Percentiles rank a stretch among this genome's conserved stretches.
These are phyloP conservation scores for Trichoderma endophyticum DNA, from an alignment of 2,329 filamentous ascomycete genomes.

Conservation along the genomic window DNA sequence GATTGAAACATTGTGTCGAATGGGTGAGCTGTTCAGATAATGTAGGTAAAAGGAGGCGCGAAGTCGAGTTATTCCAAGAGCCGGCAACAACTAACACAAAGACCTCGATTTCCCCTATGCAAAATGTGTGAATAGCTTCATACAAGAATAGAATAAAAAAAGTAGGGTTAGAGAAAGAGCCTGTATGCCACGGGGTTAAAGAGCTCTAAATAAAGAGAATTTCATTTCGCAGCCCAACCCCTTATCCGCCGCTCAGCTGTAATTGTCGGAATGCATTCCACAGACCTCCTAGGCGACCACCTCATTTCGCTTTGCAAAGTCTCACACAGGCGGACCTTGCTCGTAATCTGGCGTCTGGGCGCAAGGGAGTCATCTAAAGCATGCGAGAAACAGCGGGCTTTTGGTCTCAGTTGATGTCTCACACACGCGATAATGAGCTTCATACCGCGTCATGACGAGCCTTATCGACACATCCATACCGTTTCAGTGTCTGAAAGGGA, in stretches of 20 bases:
- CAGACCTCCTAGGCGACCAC: neutral
- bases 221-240: neutral
- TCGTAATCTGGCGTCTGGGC: neutral
- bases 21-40: neutral
- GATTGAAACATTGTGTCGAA: neutral
- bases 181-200: neutral
- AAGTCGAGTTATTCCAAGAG: neutral
- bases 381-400: conserved; percentile 4
- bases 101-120: neutral
- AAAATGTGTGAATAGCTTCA: neutral
- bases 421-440: conserved; percentile 5
- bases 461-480: neutral
- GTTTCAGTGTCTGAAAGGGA: neutral
- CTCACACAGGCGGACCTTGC: neutral
- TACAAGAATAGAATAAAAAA: neutral
- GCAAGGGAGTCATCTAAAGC: conserved; percentile 8
- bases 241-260: neutral
- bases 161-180: neutral
- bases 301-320: conserved; percentile 12
- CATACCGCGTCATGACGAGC: neutral
- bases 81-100: neutral
- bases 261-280: conserved; percentile 1
- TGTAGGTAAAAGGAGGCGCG: neutral
- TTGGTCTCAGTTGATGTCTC: conserved; percentile 12
- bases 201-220: neutral